Base-by-base conservation (phyloP, 176 grass and related monocot species). In the Musa schizocarpa region DNA sequence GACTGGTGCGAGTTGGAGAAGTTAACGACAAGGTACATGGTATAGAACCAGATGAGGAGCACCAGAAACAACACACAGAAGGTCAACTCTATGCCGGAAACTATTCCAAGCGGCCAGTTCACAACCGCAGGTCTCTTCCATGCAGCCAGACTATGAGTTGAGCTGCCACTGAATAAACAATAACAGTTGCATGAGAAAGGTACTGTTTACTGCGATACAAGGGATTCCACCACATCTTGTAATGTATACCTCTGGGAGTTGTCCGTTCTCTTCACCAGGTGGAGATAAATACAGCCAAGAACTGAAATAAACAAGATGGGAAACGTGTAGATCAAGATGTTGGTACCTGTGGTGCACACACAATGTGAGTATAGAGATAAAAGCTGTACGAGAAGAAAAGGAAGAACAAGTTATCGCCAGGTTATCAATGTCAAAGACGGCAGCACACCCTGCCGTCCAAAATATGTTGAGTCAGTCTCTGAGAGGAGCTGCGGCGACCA, bases 61-160 rank as follows among this genome's bases (percentile, higher is more conserved):
- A 57, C 65, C 29, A 92, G 23, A 80, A 92, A 83, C 89, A 86
- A 79, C 27, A 88, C 43, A 9, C 24, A 34, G 57, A 92, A 74
- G 48, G 74, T 57, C 0, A 88, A 74, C 63, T 92, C 89, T 10
- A 84, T 61, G 53, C 63, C 74, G 1, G 86, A 88, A 52, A 92
- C 86, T 1, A 88, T 78, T 57, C 86, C 89, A 0, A 88, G 70
- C 9, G 89, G 85, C 19, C 85, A 86, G 48, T 76, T 85, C 82
- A 88, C 83, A 10, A 92, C 55, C 10, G 85, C 29, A 11, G 89
- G 85, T 17, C 83, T 92, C 68, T 70, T 85, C 85, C 82, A 85
- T n/a, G 70, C 16, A 13, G 65, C 54, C 65, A 85, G 54, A 14
- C 10, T 13, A 13, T 13, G 49, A 24, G 9, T 68, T 68, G 26